Evolutionary conservation across 2,329 filamentous ascomycete genomes (phyloP), one percentile per base, ranked within the genome.

Genomic region (Phaeophleospora eucalypticola): DNA sequence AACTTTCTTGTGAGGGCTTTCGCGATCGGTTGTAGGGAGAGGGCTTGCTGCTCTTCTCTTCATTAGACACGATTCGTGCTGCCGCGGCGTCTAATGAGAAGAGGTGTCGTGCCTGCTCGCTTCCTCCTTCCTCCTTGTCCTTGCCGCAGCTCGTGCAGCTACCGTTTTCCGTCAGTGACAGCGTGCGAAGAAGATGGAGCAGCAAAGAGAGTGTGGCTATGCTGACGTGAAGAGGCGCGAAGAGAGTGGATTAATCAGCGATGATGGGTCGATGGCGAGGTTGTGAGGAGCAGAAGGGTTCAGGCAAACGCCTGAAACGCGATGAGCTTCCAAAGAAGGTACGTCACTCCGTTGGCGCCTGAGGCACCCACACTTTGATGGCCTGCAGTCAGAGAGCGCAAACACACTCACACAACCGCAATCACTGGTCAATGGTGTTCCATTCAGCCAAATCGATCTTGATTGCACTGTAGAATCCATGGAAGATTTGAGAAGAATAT

Each of bases 21-120:
- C 29, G 42, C 21, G 20, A 20, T 15, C 27, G 35, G 38, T 34
- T 27, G 44, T 41, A 27, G 37, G 32, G 38, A 36, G 36, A 33
- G 38, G 29, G 34, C 29, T 32, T 24, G 41, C 45, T 42, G 45
- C 45, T 36, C 33, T 38, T 38, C 45, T 36, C 45, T 47, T 47
- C 45, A 47, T 47, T 29, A 43, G 45, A 35, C 29, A 17, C 33
- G 33, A 20, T 38, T 38, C 38, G 32, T n/a, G 20, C 18, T 12
- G 16, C 8, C 6, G 40, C 16, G 45, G 16, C 20, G 38, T n/a
- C n/a, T 42, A 21, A 19, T n/a, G 32, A 37, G 38, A 17, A 43
- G 24, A 34, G 44, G 40, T 39, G 20, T 29, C 43, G 43, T 45
- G 43, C 43, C 43, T 45, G 42, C 10, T 33, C 12, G 12, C 8